Evolutionary conservation across 345 rosid species (phyloP), one percentile per base, ranked within the genome.

Genomic region (Ceriops decandra): DNA sequence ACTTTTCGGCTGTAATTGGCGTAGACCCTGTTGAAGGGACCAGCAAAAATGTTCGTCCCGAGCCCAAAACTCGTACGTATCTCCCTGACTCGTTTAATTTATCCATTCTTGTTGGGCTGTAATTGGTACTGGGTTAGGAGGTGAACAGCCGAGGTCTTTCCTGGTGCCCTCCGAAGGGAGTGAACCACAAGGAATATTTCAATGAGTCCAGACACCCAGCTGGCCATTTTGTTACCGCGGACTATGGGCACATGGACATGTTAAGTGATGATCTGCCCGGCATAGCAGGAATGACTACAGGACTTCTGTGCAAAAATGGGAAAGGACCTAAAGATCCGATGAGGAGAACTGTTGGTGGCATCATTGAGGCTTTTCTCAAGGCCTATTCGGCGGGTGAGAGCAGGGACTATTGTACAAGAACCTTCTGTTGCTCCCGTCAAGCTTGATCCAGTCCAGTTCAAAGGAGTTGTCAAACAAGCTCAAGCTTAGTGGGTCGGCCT

Each of bases 221-320:
- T 9, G 69, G 70, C 19, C 82, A 76, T 68, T 82, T 82, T 60
- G 84, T 67, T 5, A 47, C 80, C 6, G 28, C 66, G 19, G 56
- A 80, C 0, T 84, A 82, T 30, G 84, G 85, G 3, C 85, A 84
- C 65, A 66, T 80, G 84, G 85, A 82, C 54, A 27, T 84, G 67
- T 67, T 82, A 19, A 68, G 82, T 31, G 83, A 84, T 26, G 38
- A 54, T 46, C 58, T 67, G 3, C 7, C 28, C 10, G 77, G 74
- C 7, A 0, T 66, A 3, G 10, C n/a, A 0, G 74, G 79, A 27
- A 3, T 20, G 15, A 0, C 69, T 0, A 32, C 80, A 0, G 19
- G n/a, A 20, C 32, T 33, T 19, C 4, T 26, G 24, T 76, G 82
- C 69, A 58, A 63, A 57, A 76, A 68, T 15, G 63, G 79, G 53